phyloP scores from a whole-genome alignment of 441 rosid genomes.

The Euphorbia celastroides region DNA sequence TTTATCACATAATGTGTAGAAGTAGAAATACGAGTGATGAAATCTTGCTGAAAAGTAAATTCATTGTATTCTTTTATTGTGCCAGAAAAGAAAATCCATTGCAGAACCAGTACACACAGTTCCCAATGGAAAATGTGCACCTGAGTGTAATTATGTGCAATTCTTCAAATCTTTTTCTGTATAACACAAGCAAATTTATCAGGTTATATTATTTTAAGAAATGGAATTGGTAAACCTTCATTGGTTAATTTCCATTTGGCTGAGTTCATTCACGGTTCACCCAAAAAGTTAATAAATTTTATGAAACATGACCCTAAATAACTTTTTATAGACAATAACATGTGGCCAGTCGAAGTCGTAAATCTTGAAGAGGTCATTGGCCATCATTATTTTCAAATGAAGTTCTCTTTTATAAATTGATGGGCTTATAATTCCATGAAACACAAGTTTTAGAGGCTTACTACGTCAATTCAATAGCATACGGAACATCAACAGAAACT shows the following conservation, averaged over 20 bases:
- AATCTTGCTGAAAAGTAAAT: background rate
- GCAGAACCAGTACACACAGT: background rate
- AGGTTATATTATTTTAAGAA: no score
- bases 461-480: background rate
- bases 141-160: no score
- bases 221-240: no score
- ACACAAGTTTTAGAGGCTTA: background rate
- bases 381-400: background rate
- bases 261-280: no score
- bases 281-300: background rate
- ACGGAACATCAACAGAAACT: conserved; percentile 6
- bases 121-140: no score
- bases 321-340: background rate
- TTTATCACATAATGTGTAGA: background rate
- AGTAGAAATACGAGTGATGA: background rate
- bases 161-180: no score
- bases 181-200: no score
- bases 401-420: background rate
- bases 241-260: no score
- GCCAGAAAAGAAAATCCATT: background rate
- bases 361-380: background rate
- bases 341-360: background rate
- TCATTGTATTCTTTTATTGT: background rate
- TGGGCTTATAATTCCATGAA: background rate
- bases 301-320: background rate